Conservation (phyloP, 805 yeast species). For the Maudiozyma bulderi region DNA sequence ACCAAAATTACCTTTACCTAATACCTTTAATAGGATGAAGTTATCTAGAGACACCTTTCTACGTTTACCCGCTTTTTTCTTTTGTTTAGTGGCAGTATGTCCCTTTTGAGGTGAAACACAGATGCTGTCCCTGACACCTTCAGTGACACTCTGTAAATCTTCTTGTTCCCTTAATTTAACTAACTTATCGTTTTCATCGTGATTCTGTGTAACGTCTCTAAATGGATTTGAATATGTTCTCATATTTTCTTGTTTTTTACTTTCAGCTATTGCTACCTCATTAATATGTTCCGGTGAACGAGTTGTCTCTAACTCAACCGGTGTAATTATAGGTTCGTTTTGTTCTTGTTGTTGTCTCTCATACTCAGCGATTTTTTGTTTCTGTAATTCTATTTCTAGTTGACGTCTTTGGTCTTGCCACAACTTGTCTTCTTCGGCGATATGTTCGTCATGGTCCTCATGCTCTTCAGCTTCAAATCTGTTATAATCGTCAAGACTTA, state of each 20-base stretch:
- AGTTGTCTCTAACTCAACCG: not conserved
- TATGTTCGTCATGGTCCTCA: slow-evolving; percentile 7
- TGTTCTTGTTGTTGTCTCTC: slow-evolving; percentile 2
- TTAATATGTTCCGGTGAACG: not conserved
- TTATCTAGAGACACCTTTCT: slow-evolving; percentile 87
- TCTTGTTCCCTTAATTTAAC: slow-evolving; percentile 2
- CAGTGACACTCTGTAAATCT: not conserved
- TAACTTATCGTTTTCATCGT: slow-evolving; percentile 11
- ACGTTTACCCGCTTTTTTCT: slow-evolving; percentile 32
- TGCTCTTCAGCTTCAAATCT: slow-evolving; percentile 6
- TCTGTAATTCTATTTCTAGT: slow-evolving; percentile 11
- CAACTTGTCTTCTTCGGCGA: slow-evolving; percentile 11
- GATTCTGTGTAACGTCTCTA: slow-evolving; percentile 19
- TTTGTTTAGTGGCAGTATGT: slow-evolving; percentile 12
- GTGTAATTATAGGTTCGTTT: not conserved
- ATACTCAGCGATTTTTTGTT: slow-evolving; percentile 2
- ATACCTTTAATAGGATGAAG: slow-evolving; percentile 84
- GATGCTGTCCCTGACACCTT: slow-evolving; percentile 1
- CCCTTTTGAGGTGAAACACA: slow-evolving; percentile 19
- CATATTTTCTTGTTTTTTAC: not conserved
- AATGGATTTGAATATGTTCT: slow-evolving; percentile 15
- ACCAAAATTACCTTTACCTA: slow-evolving; percentile 98
- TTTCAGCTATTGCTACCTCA: not conserved
- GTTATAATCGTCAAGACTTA: slow-evolving; percentile 1
- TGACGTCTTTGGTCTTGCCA: slow-evolving; percentile 14